Evolutionary conservation across 495 filamentous ascomycete species (phyloP).

Genomic region (Lasiosphaeris hirsuta): DNA sequence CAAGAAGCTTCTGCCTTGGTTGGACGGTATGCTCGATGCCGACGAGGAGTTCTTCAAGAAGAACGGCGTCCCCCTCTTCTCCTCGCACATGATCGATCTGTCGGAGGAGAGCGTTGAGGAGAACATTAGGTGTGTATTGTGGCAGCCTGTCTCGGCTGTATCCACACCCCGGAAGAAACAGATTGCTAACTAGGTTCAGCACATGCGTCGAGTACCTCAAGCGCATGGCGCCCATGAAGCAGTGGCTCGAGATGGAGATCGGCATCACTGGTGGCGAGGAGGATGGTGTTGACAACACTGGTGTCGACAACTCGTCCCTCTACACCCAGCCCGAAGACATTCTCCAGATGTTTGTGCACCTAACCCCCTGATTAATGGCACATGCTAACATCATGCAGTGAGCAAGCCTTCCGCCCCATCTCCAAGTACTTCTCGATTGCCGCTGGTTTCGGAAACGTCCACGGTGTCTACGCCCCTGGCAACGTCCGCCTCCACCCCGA

Average conservation of each 20-base stretch:
- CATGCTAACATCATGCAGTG: slow-evolving; percentile 12
- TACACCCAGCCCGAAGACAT: slow-evolving; percentile 67
- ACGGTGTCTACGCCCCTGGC: slow-evolving; percentile 98
- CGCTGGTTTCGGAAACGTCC: slow-evolving; percentile 92
- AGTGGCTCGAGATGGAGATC: slow-evolving; percentile 96
- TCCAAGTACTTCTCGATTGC: slow-evolving; percentile 96
- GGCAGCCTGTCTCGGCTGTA: too few relatives aligned
- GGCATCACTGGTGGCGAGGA: slow-evolving; percentile 61
- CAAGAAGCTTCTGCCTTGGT: slow-evolving; percentile 84
- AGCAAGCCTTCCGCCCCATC: slow-evolving; percentile 74
- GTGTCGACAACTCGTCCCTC: slow-evolving; percentile 51
- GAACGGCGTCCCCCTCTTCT: slow-evolving; percentile 90
- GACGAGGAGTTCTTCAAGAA: slow-evolving; percentile 92
- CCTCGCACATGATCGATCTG: slow-evolving; percentile 96
- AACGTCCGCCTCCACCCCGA: slow-evolving; percentile 95
- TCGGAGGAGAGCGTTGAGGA: slow-evolving; percentile 78
- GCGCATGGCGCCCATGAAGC: slow-evolving; percentile 89
- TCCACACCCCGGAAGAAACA: too few relatives aligned
- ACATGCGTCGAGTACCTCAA: slow-evolving; percentile 89
- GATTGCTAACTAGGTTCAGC: too few relatives aligned
- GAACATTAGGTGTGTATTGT: slow-evolving; percentile 62
- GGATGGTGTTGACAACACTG: slow-evolving; percentile 85
- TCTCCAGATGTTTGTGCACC: not conserved
- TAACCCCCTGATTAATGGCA: not conserved
- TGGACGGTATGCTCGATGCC: slow-evolving; percentile 90